Percentiles rank a stretch among this genome's conserved stretches.
Conservation (phyloP, 2,329 filamentous ascomycete species). For the Botrytis pseudocinerea region DNA sequence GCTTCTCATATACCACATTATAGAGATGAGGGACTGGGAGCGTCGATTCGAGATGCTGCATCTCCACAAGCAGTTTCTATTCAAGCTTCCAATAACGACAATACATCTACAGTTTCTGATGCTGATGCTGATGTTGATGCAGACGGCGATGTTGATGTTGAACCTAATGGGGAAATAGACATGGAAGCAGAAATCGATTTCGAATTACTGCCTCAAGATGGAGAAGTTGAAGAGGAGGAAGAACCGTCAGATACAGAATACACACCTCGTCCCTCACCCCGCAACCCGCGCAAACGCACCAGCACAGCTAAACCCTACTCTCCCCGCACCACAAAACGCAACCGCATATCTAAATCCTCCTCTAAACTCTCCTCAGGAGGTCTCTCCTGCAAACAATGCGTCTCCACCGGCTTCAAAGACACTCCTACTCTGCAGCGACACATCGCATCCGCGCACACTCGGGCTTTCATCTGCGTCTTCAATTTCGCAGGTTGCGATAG, state of each 20-base stretch:
- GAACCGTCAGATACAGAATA: constrained; percentile 34
- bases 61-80: constrained; percentile 25
- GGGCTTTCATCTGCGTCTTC: constrained; percentile 76
- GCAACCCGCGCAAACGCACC: constrained; percentile 30
- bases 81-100: constrained; percentile 23
- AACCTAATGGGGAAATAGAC: background rate
- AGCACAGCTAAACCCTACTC: constrained; percentile 16
- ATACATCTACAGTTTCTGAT: constrained; percentile 25
- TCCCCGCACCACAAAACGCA: constrained; percentile 26
- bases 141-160: constrained; percentile 21
- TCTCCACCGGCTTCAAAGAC: constrained; percentile 48
- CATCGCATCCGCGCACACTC: constrained; percentile 50
- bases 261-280: constrained; percentile 26
- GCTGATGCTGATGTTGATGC: constrained; percentile 30
- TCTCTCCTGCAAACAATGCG: constrained; percentile 31
- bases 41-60: constrained; percentile 32
- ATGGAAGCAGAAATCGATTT: constrained; percentile 1
- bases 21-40: constrained; percentile 35
- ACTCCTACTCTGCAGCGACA: constrained; percentile 50
- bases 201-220: background rate
- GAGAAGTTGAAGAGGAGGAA: constrained; percentile 27
- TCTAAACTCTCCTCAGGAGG: background rate
- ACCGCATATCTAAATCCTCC: constrained; percentile 23
- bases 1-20: constrained; percentile 14
- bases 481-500: constrained; percentile 71